Base-by-base conservation (phyloP, 305 asterid species). In the Fraxinus xanthoxyloides region DNA sequence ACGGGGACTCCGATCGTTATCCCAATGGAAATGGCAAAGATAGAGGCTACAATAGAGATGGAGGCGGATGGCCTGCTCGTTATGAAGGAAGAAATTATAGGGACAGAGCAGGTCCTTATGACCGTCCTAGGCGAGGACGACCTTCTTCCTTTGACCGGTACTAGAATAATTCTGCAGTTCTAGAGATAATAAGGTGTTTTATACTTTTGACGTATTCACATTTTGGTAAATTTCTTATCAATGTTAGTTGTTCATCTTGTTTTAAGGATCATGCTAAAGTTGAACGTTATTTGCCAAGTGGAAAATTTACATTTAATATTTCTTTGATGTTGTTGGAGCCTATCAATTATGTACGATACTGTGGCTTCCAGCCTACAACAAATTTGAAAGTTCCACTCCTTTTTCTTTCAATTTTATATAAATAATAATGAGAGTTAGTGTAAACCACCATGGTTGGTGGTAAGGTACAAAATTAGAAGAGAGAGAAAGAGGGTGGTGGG, bases 41-140 rank as follows among this genome's bases (percentile, higher is more conserved):
- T 69, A 88, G 94, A 67, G 87, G 85, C 40, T 92, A 91, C 75
- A 92, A 91, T 32, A 85, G 93, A 83, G 94, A 89, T 80, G 95
- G 28, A 9, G 92, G 90, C 4, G 87, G 88, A 26, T 87, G 92
- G 51, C 93, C 91, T 32, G 83, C 93, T 9, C 92, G 97, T 23
- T 91, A 92, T 0, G 98, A 95, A 59, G 98, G 97, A 84, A 88
- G 97, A 87, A 90, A 84, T 87, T 94, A 89, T 81, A 84, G 98
- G 80, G 98, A 94, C 26, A 87, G 97, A 89, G 89, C 97, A 19
- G 97, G 92, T 26, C 98, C 99, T 12, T 96, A 96, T 46, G 98
- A 96, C 83, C 98, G 97, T 77, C 94, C 98, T 10, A 87, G 98
- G 83, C 93, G 93, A 65, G 97, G 91, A 4, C 89, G 90, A 2